Evolutionary conservation across 2,329 filamentous ascomycete genomes (phyloP).

Genomic region (Graphilbum sp.): DNA sequence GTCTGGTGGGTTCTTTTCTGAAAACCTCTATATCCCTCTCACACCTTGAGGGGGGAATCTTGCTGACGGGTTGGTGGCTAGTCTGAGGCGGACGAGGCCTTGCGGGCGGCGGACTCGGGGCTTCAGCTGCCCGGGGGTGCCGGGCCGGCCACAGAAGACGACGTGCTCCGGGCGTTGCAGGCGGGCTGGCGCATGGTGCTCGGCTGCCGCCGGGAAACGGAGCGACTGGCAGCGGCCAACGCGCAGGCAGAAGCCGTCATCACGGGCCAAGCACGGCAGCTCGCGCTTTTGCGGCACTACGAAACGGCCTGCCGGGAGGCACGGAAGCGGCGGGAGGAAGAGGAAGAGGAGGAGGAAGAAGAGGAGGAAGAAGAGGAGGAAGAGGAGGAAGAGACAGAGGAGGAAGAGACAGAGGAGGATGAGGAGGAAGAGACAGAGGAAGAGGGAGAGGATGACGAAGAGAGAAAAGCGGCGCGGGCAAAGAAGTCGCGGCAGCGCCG

Average conservation of each 20-base stretch:
- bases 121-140: not conserved
- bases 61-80: not conserved
- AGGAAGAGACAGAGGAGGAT: too few species aligned
- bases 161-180: conserved; percentile 2
- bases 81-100: conserved; percentile 8
- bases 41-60: too few species aligned
- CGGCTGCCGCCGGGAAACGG: not conserved
- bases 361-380: too few species aligned
- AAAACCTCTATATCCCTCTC: too few species aligned
- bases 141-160: not conserved
- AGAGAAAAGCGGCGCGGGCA: not conserved
- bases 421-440: too few species aligned
- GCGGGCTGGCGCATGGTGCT: conserved; percentile 2
- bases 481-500: not conserved
- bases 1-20: too few species aligned
- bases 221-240: conserved; percentile 2
- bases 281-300: conserved; percentile 1
- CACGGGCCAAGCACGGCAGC: not conserved
- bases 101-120: too few species aligned
- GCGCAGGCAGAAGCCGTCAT: conserved; percentile 1
- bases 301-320: not conserved
- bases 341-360: too few species aligned
- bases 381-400: too few species aligned
- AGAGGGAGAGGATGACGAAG: too few species aligned
- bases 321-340: not conserved